phyloP scores from a whole-genome alignment of 495 filamentous ascomycete species.

The Aspergillus sclerotioniger region DNA sequence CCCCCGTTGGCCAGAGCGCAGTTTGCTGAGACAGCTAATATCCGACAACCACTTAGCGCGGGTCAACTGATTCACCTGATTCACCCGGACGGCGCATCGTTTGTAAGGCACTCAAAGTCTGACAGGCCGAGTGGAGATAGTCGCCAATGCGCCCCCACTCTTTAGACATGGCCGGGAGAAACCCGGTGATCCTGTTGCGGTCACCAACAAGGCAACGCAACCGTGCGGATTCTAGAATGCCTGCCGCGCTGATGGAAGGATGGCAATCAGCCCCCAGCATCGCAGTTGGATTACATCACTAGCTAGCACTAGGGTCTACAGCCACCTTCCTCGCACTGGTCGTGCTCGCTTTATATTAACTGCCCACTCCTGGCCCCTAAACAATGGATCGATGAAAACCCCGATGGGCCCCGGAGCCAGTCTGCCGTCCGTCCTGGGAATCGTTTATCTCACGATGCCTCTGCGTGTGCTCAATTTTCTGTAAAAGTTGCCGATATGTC shows the following conservation, averaged over 20 bases:
- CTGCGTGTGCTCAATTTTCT: background rate
- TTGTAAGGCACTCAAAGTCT: background rate
- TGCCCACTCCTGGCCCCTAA: constrained; percentile 3
- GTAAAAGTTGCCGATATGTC: background rate
- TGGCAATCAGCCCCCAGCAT: background rate
- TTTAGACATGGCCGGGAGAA: background rate
- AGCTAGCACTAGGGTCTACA: background rate
- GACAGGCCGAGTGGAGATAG: background rate
- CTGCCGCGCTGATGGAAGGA: background rate
- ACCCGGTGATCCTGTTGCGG: background rate
- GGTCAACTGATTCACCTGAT: too few species aligned
- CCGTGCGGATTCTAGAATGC: constrained; percentile 1
- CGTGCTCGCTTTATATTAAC: background rate
- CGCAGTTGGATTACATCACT: background rate
- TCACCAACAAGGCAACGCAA: background rate
- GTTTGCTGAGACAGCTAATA: background rate
- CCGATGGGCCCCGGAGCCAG: background rate
- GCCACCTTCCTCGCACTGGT: background rate
- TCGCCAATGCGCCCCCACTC: background rate
- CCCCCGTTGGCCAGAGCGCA: background rate
- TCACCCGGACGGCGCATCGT: too few species aligned
- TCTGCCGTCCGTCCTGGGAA: background rate
- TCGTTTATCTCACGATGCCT: background rate
- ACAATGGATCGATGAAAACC: background rate
- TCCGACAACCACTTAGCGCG: background rate